Conservation (phyloP, 352 stramenopile genomes). For the Globisporangium paddicum region DNA sequence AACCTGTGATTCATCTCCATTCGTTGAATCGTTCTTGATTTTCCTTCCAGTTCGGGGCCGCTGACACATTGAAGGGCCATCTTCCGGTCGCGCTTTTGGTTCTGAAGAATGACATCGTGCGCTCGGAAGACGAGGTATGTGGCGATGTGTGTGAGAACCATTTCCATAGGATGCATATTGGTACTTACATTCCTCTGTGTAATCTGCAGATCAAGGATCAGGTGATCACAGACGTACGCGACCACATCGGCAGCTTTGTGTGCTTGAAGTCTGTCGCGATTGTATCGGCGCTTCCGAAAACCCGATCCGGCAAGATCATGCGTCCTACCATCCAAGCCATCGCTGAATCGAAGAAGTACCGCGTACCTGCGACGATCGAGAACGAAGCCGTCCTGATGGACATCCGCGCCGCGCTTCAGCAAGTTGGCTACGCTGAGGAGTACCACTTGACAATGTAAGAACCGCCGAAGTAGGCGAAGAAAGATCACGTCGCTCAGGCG, state of each 20-base stretch:
- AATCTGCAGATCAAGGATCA: conserved; percentile 16
- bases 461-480: neutral
- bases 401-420: conserved; percentile 22
- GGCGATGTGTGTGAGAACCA: neutral
- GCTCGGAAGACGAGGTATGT: conserved; percentile 20
- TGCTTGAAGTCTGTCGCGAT: conserved; percentile 24
- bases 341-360: conserved; percentile 28
- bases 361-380: conserved; percentile 39
- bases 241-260: conserved; percentile 27
- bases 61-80: conserved; percentile 22
- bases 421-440: conserved; percentile 28
- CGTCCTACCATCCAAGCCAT: conserved; percentile 36
- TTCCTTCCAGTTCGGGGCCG: conserved; percentile 14
- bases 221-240: conserved; percentile 19
- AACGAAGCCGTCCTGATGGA: conserved; percentile 28
- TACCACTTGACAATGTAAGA: conserved; percentile 17
- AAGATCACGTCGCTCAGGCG: neutral
- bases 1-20: neutral
- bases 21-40: neutral
- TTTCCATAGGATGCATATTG: neutral
- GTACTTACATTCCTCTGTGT: neutral
- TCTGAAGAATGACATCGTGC: conserved; percentile 20
- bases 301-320: conserved; percentile 30
- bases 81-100: conserved; percentile 30
- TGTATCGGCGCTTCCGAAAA: conserved; percentile 25